Percentiles rank a stretch among this genome's conserved stretches.
phyloP scores from a whole-genome alignment of 305 asterid species.

The Fraxinus xanthoxyloides region DNA sequence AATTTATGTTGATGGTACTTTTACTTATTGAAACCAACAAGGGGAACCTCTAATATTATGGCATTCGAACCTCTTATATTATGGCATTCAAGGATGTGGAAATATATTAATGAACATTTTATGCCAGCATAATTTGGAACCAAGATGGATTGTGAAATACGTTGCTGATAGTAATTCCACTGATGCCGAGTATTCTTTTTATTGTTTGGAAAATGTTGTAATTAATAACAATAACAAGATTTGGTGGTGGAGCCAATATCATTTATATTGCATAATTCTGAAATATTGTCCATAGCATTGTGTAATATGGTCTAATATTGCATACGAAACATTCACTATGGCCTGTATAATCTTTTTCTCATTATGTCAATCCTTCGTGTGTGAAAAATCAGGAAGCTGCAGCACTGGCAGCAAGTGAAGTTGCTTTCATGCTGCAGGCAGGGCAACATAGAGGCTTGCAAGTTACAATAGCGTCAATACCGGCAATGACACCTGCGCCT shows the following conservation, averaged over 20 bases:
- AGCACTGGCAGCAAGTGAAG: constrained; percentile 44
- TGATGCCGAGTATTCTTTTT: neutral
- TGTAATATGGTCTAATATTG: neutral
- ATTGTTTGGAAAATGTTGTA: neutral
- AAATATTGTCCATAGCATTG: neutral
- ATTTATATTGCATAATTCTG: neutral
- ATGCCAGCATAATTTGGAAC: neutral
- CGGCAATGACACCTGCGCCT: constrained; percentile 27
- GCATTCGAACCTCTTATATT: neutral
- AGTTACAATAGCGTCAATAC: constrained; percentile 34
- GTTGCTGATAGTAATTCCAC: neutral
- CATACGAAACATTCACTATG: neutral
- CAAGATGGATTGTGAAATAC: neutral
- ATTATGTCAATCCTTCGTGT: neutral
- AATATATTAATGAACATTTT: neutral
- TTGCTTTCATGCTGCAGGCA: constrained; percentile 47
- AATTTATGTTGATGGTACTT: no score
- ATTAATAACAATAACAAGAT: neutral
- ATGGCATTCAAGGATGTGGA: neutral
- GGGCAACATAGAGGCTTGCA: constrained; percentile 50
- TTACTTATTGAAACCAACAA: no score
- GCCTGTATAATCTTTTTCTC: neutral
- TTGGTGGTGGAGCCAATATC: neutral
- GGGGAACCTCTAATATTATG: no score
- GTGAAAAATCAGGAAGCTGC: constrained; percentile 41